Base-by-base conservation (phyloP, 1,139 yeast species). In the Taphrina pruni region DNA sequence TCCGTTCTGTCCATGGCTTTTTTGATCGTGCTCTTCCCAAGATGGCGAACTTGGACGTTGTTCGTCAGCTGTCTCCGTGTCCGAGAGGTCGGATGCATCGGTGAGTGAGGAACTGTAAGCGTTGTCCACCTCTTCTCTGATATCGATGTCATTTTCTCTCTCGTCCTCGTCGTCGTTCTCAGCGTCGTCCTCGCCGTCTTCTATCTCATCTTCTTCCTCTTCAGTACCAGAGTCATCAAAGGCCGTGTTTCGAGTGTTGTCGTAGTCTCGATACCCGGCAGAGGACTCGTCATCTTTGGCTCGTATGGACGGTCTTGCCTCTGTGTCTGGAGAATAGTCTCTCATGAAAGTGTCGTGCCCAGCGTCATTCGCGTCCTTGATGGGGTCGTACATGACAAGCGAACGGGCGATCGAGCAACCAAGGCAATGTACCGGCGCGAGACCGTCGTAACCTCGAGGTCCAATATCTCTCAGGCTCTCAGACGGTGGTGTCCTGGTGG, bases 311-410 rank as follows among this genome's bases (percentile, higher is more conserved):
- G 20, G 54, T n/a, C 54, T 41, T n/a, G n/a, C 35, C 54, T 56
- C 60, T 11, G 43, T n/a, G n/a, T 60, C 45, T 35, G 57, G 32
- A 3, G 51, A 6, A 35, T 3, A 21, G 14, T 48, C 60, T 12
- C 20, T 32, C 51, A 43, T 41, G 43, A 48, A 11, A 17, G 26
- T 14, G 38, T 64, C 57, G 26, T 45, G 38, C 14, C n/a, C 57
- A 9, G 46, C 50, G 56, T 6, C 21, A n/a, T 32, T 45, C 35
- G 48, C n/a, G 60, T 58, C 58, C 58, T 41, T 51, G 52, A 50
- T 45, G 14, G 60, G 56, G 36, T 58, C 58, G 32, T 56, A 65
- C 60, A 58, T 56, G 66, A 35, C 26, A 20, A n/a, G 36, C 9
- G 12, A 20, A 2, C 2, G n/a, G 17, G 12, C 20, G 48, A n/a